These are phyloP conservation scores for Tritrichomonas musculus DNA, from an alignment of 208 protist genomes.

Conservation along the genomic window DNA sequence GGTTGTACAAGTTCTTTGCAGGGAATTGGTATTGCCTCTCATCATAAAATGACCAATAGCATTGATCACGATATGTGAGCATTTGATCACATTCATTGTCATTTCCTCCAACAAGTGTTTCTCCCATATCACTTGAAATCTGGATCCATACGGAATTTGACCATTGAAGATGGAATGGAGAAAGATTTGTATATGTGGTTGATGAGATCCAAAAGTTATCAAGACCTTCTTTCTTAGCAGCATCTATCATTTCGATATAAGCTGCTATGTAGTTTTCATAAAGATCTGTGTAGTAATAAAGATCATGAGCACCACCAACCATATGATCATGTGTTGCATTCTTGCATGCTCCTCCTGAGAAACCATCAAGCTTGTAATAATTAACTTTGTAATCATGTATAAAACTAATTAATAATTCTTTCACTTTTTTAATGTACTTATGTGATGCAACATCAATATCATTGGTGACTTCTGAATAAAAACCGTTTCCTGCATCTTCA, in stretches of 20 bases:
- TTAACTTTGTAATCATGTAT: neutral
- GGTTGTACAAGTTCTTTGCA: neutral
- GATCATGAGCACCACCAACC: neutral
- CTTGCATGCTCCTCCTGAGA: neutral
- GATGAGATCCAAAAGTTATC: neutral
- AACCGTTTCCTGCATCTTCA: neutral
- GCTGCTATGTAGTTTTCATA: neutral
- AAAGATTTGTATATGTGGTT: neutral
- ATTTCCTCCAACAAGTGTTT: neutral
- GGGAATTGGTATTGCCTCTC: neutral
- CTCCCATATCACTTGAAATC: neutral
- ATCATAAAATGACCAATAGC: neutral
- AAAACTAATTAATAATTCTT: neutral
- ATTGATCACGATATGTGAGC: neutral
- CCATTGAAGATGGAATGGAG: slow-evolving; percentile 19
- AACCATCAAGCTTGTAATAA: slow-evolving; percentile 12
- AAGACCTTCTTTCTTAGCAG: neutral
- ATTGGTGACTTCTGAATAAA: neutral
- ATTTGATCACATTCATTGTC: neutral
- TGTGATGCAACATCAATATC: neutral
- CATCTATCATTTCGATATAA: neutral
- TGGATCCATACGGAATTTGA: neutral
- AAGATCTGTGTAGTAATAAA: neutral
- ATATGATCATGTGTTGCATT: neutral
- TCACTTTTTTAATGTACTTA: neutral